These are phyloP conservation scores for Picea abies DNA, from an alignment of 83 land plant genomes.

Conservation along the genomic window DNA sequence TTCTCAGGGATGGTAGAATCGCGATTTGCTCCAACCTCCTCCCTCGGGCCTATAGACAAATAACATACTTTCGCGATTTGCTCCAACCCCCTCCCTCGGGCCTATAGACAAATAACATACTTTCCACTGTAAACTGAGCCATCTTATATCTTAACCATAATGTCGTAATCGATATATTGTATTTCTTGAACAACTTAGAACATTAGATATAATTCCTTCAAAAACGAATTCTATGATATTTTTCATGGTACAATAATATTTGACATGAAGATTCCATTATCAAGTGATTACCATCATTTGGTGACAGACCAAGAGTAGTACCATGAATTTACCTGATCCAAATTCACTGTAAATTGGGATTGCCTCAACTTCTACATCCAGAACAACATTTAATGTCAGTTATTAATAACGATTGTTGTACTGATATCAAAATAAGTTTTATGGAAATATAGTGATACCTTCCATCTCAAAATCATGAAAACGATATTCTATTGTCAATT, in stretches of 20 bases:
- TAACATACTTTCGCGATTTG: conserved; percentile 37
- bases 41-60: conserved; percentile 82
- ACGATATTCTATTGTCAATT: conserved; percentile 56
- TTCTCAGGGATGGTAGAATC: too few relatives aligned
- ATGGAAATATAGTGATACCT: conserved; percentile 14
- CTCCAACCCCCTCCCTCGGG: conserved; percentile 37
- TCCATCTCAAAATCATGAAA: conserved; percentile 53
- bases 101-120: conserved; percentile 73
- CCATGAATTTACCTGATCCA: conserved; percentile 58
- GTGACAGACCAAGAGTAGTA: neutral
- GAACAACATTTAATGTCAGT: neutral
- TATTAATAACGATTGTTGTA: neutral
- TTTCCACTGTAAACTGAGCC: conserved; percentile 54
- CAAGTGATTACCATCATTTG: too few relatives aligned
- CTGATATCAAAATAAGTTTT: neutral
- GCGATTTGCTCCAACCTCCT: too few relatives aligned
- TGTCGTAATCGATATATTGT: conserved; percentile 47
- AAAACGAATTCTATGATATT: too few relatives aligned
- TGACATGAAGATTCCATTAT: neutral
- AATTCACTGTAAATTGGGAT: conserved; percentile 49
- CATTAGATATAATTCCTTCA: neutral
- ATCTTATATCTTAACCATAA: conserved; percentile 62
- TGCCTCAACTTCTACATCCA: conserved; percentile 55
- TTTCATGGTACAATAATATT: conserved; percentile 24
- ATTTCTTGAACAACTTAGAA: conserved; percentile 61